Evolutionary conservation across 345 rosid genomes (phyloP).

Genomic region (Raphanus raphanistrum): DNA sequence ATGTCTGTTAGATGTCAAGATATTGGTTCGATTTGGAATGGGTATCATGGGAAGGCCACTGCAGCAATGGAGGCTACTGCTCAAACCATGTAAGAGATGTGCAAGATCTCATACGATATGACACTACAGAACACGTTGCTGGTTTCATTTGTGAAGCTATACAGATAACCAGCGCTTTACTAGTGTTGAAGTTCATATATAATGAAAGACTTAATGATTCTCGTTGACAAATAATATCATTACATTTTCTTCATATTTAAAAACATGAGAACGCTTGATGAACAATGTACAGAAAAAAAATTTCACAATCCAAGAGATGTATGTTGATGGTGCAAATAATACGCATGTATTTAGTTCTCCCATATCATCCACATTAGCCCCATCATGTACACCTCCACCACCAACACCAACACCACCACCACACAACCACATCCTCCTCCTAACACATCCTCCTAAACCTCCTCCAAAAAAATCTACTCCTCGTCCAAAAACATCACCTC

Average conservation of each 20-base stretch:
- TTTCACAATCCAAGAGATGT: background rate
- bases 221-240: background rate
- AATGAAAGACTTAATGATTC: background rate
- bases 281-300: background rate
- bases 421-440: background rate
- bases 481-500: background rate
- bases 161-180: slow-evolving; percentile 49
- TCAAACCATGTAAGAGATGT: slow-evolving; percentile 76
- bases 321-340: background rate
- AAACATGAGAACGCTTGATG: background rate
- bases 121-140: slow-evolving; percentile 79
- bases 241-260: background rate
- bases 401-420: background rate
- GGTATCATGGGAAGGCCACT: slow-evolving; percentile 91
- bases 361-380: background rate
- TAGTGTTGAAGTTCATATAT: background rate
- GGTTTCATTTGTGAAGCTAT: slow-evolving; percentile 89
- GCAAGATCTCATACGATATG: slow-evolving; percentile 64
- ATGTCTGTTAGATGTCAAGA: slow-evolving; percentile 25
- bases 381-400: background rate
- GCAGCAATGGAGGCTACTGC: slow-evolving; percentile 95
- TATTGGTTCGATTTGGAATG: slow-evolving; percentile 42
- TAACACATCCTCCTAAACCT: background rate
- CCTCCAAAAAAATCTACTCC: background rate
- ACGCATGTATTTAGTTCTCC: background rate